A percentile compares a stretch with the other conserved stretches of the same genome.
These are phyloP conservation scores for Russula brevipes DNA, from an alignment of 768 basidiomycete genomes.

Conservation along the genomic window DNA sequence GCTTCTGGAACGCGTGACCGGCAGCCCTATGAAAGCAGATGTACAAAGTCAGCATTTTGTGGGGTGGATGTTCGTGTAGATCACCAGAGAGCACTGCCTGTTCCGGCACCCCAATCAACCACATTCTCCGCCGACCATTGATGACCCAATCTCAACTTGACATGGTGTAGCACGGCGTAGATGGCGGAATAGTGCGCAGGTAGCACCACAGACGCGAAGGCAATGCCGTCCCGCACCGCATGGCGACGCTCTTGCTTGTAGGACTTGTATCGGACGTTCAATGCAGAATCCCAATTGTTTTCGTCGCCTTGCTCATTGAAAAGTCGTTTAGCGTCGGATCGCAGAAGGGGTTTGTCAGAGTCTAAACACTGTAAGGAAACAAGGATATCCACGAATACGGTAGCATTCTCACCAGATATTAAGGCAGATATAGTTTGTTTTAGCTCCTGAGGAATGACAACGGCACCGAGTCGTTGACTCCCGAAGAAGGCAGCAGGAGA, in stretches of 20 bases:
- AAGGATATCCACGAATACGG: neutral
- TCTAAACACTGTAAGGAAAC: slow-evolving; percentile 35
- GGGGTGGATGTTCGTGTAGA: neutral
- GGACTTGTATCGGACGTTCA: slow-evolving; percentile 57
- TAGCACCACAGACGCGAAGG: slow-evolving; percentile 80
- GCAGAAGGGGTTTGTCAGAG: slow-evolving; percentile 58
- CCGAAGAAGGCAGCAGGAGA: slow-evolving; percentile 83
- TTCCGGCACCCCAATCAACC: slow-evolving; percentile 81
- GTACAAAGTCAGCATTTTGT: neutral
- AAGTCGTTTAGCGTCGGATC: slow-evolving; percentile 66
- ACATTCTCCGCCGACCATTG: slow-evolving; percentile 57
- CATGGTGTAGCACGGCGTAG: slow-evolving; percentile 62
- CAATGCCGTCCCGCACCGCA: slow-evolving; percentile 66
- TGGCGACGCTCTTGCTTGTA: slow-evolving; percentile 53
- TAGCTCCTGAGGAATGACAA: slow-evolving; percentile 69
- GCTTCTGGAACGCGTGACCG: slow-evolving; percentile 55
- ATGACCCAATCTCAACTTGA: slow-evolving; percentile 57
- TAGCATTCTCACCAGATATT: slow-evolving; percentile 51
- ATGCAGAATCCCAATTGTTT: slow-evolving; percentile 51
- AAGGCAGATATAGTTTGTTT: slow-evolving; percentile 58
- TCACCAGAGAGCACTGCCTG: slow-evolving; percentile 81
- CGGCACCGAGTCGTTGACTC: slow-evolving; percentile 62
- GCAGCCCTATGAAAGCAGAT: slow-evolving; percentile 49
- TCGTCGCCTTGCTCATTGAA: slow-evolving; percentile 42
- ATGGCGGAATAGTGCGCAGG: slow-evolving; percentile 84